Conservation (phyloP, 805 yeast species). For the Candida pseudoglaebosa region DNA sequence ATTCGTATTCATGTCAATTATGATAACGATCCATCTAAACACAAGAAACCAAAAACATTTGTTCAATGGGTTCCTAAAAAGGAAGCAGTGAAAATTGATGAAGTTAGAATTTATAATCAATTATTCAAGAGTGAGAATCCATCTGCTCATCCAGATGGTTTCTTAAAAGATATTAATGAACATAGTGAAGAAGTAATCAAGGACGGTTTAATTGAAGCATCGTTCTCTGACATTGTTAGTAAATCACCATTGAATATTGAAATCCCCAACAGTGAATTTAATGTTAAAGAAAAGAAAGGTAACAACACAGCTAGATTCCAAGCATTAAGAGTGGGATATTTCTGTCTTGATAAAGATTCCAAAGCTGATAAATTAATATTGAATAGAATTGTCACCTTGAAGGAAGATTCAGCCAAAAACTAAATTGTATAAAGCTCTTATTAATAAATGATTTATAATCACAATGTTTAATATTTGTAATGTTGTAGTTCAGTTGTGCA, state of each 20-base stretch:
- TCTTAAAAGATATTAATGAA: slow-evolving; percentile 75
- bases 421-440: slow-evolving; percentile 3
- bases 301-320: slow-evolving; percentile 92
- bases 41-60: slow-evolving; percentile 86
- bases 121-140: slow-evolving; percentile 92
- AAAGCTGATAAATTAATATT: slow-evolving; percentile 59
- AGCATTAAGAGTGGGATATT: slow-evolving; percentile 94
- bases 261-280: slow-evolving; percentile 58
- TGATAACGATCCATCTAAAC: slow-evolving; percentile 53
- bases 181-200: slow-evolving; percentile 66
- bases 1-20: slow-evolving; percentile 74
- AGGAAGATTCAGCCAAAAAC: slow-evolving; percentile 43
- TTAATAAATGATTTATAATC: too few species aligned
- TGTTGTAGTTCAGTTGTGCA: too few species aligned
- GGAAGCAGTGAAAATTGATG: slow-evolving; percentile 52
- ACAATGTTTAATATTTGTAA: too few species aligned
- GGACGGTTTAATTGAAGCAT: slow-evolving; percentile 71
- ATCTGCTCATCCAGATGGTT: slow-evolving; percentile 81
- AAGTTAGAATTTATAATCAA: slow-evolving; percentile 84
- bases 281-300: slow-evolving; percentile 62
- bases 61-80: slow-evolving; percentile 94
- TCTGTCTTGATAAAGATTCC: slow-evolving; percentile 82
- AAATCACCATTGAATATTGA: slow-evolving; percentile 74
- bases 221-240: slow-evolving; percentile 60
- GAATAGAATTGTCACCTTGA: slow-evolving; percentile 90